These are phyloP conservation scores for Chlamydomonas sphaeroides DNA, from an alignment of 139 green algal species.

Conservation along the genomic window DNA sequence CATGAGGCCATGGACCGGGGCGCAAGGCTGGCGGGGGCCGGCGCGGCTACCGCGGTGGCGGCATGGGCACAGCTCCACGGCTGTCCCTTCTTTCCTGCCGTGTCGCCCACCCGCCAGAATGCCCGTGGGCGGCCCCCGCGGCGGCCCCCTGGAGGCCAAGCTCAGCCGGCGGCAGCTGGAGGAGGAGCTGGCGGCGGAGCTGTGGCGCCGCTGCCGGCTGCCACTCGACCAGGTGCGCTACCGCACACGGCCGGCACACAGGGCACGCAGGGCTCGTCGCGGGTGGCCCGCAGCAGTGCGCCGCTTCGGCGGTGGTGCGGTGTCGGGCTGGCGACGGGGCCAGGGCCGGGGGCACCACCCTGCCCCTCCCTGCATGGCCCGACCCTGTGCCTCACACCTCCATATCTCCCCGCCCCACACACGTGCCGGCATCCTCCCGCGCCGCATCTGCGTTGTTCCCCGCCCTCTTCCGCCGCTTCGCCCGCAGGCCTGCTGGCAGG, in stretches of 20 bases:
- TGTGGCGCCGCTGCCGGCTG: conserved; percentile 73
- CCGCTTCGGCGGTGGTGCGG: too few species aligned
- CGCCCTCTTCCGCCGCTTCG: background rate
- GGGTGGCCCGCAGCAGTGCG: too few species aligned
- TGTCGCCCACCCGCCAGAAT: conserved; percentile 58
- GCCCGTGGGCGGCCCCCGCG: conserved; percentile 64
- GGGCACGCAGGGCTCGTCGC: too few species aligned
- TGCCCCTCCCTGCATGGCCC: too few species aligned
- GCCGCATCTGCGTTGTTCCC: background rate
- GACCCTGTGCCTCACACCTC: too few species aligned
- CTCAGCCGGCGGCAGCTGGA: conserved; percentile 74
- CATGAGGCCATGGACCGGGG: too few species aligned
- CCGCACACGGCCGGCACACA: too few species aligned
- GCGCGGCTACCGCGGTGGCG: too few species aligned
- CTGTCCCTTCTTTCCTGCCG: background rate
- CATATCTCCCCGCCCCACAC: background rate
- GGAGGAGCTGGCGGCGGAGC: conserved; percentile 66
- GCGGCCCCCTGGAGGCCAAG: conserved; percentile 57
- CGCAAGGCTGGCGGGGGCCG: too few species aligned
- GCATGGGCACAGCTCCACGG: too few species aligned
- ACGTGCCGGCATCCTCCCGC: background rate
- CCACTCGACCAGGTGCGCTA: conserved; percentile 80
- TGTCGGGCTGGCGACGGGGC: too few species aligned
- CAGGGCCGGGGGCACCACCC: too few species aligned
- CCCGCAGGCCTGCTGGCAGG: conserved; percentile 51